Conservation (phyloP, 2,329 filamentous ascomycete genomes). For the Plectosphaerella plurivora region DNA sequence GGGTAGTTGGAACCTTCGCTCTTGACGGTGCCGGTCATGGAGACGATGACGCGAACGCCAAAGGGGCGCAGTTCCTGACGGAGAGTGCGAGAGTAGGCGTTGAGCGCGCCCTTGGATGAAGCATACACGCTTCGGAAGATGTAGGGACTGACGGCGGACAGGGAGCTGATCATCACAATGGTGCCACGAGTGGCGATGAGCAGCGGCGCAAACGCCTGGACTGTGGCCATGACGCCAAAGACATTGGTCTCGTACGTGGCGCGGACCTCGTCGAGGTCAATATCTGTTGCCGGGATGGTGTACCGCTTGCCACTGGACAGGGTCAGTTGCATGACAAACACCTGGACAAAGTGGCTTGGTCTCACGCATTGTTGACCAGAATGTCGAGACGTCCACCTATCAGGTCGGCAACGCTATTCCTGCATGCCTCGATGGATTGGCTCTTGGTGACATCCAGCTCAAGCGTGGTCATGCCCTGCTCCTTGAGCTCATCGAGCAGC, state of each 20-base stretch:
- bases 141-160: conserved; percentile 45
- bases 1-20: conserved; percentile 43
- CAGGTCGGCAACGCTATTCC: conserved; percentile 38
- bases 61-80: conserved; percentile 50
- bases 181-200: conserved; percentile 46
- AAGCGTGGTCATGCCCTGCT: conserved; percentile 43
- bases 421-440: conserved; percentile 45
- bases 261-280: conserved; percentile 47
- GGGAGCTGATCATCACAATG: conserved; percentile 51
- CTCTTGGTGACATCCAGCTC: conserved; percentile 49
- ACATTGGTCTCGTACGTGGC: conserved; percentile 53
- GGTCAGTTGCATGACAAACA: neutral
- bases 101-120: conserved; percentile 51
- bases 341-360: neutral
- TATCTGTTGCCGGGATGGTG: conserved; percentile 46
- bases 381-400: conserved; percentile 52
- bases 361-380: conserved; percentile 56
- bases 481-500: conserved; percentile 40
- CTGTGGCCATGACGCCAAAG: conserved; percentile 53
- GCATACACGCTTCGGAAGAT: conserved; percentile 50
- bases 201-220: conserved; percentile 42
- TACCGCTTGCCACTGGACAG: conserved; percentile 41
- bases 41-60: conserved; percentile 52
- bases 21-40: conserved; percentile 48
- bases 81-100: conserved; percentile 47